phyloP scores from a whole-genome alignment of 108 stramenopile genomes.

The Conticribra weissflogii region DNA sequence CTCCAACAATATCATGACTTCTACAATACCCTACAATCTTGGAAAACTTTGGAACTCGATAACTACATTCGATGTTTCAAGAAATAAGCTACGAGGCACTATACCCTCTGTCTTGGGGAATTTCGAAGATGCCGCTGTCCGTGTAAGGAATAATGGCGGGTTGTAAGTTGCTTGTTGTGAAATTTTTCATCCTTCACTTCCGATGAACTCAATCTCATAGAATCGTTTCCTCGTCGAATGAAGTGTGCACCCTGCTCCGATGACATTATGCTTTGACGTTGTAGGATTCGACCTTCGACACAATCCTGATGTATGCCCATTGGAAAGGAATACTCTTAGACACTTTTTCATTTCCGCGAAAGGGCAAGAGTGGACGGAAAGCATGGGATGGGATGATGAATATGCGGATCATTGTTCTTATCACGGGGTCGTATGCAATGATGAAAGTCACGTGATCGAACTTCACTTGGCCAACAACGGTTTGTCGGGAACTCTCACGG shows the following conservation, averaged over 20 bases:
- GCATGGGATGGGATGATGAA: conserved; percentile 14
- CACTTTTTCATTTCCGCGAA: conserved; percentile 25
- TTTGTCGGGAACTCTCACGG: conserved; percentile 53
- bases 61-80: not conserved
- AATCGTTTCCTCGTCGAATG: not conserved
- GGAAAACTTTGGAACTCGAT: not conserved
- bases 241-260: not conserved
- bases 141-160: not conserved
- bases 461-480: conserved; percentile 26
- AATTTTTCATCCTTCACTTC: not conserved
- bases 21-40: conserved; percentile 1
- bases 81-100: not conserved
- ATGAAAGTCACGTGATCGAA: not conserved
- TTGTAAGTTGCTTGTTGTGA: not conserved
- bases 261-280: not conserved
- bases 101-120: not conserved
- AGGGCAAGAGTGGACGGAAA: conserved; percentile 22
- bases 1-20: conserved; percentile 1
- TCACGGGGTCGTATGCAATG: conserved; percentile 21
- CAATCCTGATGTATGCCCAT: conserved; percentile 14
- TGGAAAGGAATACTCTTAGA: conserved; percentile 24
- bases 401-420: conserved; percentile 5
- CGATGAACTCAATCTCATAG: not conserved
- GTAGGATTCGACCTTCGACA: not conserved
- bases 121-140: not conserved